A percentile compares a stretch with the other conserved stretches of the same genome.
phyloP scores from a whole-genome alignment of 2,329 filamentous ascomycete species.

The Didymella lethalis region DNA sequence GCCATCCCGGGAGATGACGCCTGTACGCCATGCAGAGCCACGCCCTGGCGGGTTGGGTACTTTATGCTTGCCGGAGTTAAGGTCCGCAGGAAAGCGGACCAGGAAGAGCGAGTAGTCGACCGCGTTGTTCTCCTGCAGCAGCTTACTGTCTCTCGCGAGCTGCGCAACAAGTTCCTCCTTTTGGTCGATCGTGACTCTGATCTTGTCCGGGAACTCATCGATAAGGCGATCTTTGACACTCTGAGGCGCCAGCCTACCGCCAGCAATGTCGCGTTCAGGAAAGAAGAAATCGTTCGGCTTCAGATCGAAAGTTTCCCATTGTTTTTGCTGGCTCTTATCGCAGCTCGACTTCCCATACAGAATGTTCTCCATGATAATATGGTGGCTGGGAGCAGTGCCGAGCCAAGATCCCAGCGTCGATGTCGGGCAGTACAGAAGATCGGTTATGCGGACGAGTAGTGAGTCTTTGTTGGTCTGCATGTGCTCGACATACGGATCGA shows the following conservation, averaged over 20 bases:
- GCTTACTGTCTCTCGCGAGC: conserved; percentile 68
- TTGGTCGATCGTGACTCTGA: conserved; percentile 64
- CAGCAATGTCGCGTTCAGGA: conserved; percentile 74
- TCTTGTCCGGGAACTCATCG: conserved; percentile 72
- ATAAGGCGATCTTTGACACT: conserved; percentile 71
- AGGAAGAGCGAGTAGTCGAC: conserved; percentile 81
- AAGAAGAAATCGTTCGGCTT: conserved; percentile 80
- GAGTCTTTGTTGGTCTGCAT: conserved; percentile 68
- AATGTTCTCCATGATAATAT: conserved; percentile 81
- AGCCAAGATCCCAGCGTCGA: conserved; percentile 67
- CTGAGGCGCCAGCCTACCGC: conserved; percentile 68
- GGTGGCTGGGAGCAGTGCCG: conserved; percentile 70
- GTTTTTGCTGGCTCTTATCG: conserved; percentile 51
- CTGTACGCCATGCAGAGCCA: conserved; percentile 65
- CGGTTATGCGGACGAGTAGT: conserved; percentile 74
- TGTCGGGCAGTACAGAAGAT: conserved; percentile 68
- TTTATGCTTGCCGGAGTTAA: conserved; percentile 31
- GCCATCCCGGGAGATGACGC: conserved; percentile 67
- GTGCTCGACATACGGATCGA: conserved; percentile 70
- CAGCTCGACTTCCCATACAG: conserved; percentile 64
- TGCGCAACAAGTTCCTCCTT: conserved; percentile 64
- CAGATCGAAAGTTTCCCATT: conserved; percentile 77
- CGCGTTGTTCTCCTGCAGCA: conserved; percentile 69
- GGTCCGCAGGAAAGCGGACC: conserved; percentile 62
- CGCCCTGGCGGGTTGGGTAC: conserved; percentile 45